phyloP scores from a whole-genome alignment of 768 basidiomycete species.

The Pleurotus pulmonarius region DNA sequence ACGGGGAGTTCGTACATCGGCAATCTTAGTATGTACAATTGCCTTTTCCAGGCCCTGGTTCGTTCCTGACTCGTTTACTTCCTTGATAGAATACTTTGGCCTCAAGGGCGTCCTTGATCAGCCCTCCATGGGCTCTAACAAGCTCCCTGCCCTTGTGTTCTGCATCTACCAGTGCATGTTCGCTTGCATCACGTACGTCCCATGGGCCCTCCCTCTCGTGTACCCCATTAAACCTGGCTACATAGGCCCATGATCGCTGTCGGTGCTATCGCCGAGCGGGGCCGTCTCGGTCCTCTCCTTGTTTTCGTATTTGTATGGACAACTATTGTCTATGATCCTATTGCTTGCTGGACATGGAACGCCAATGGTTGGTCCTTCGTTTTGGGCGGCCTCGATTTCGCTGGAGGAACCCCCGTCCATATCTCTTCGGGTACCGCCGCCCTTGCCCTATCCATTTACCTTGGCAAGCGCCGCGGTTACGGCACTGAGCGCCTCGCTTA shows the following conservation, averaged over 20 bases:
- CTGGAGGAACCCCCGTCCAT: slow-evolving; percentile 95
- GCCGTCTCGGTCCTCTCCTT: slow-evolving; percentile 78
- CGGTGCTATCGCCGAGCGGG: slow-evolving; percentile 90
- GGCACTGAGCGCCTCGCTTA: slow-evolving; percentile 89
- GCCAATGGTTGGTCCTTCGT: slow-evolving; percentile 68
- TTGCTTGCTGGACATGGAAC: slow-evolving; percentile 98
- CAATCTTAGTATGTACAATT: slow-evolving; percentile 58
- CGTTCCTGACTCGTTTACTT: not conserved
- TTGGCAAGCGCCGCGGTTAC: slow-evolving; percentile 89
- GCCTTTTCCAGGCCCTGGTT: not conserved
- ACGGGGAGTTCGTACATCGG: slow-evolving; percentile 77
- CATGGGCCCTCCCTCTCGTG: not conserved
- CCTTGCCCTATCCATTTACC: slow-evolving; percentile 84
- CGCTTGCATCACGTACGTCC: slow-evolving; percentile 75
- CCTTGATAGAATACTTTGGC: slow-evolving; percentile 66
- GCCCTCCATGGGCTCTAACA: slow-evolving; percentile 68
- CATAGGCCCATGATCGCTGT: slow-evolving; percentile 79
- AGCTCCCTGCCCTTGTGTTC: slow-evolving; percentile 73
- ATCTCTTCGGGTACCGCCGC: slow-evolving; percentile 93
- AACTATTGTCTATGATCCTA: slow-evolving; percentile 87
- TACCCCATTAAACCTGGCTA: slow-evolving; percentile 16
- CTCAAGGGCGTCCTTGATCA: slow-evolving; percentile 73
- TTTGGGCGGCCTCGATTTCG: slow-evolving; percentile 86
- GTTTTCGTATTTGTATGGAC: slow-evolving; percentile 91
- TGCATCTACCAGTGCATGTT: slow-evolving; percentile 90